These are phyloP conservation scores for Saccharomycopsis oosterbeekiorum DNA, from an alignment of 805 yeast species.

Conservation along the genomic window DNA sequence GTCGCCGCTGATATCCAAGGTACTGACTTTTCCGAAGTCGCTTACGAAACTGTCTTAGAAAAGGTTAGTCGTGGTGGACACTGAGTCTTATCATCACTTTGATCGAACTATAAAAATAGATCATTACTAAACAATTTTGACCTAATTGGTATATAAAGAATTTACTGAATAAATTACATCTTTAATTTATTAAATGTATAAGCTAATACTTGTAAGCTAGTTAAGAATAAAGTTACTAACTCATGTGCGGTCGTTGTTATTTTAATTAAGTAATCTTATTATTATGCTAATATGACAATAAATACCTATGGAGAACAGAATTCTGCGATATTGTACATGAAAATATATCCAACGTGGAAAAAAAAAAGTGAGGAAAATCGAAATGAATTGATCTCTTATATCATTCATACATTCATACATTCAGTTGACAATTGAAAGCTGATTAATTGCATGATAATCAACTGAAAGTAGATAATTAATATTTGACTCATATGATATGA, in stretches of 20 bases:
- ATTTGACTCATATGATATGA: background rate
- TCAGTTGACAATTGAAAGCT: background rate
- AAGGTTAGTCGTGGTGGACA: slow-evolving; percentile 67
- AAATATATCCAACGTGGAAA: background rate
- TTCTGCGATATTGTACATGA: background rate
- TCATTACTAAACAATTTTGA: background rate
- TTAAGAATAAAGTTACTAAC: too few species aligned
- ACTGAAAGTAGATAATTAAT: background rate
- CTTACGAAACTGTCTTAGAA: slow-evolving; percentile 86
- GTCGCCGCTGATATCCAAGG: slow-evolving; percentile 93
- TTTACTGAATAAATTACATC: background rate
- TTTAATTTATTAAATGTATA: background rate
- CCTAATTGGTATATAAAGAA: background rate
- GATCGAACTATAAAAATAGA: background rate
- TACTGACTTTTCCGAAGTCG: slow-evolving; percentile 94
- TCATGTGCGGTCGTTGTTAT: too few species aligned
- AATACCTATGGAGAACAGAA: too few species aligned
- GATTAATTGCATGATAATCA: background rate
- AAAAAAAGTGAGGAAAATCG: background rate
- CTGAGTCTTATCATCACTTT: background rate
- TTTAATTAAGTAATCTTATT: too few species aligned
- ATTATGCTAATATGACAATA: too few species aligned
- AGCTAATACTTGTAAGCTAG: background rate
- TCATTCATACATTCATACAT: background rate
- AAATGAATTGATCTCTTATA: background rate